Conservation (phyloP, 2,329 filamentous ascomycete genomes). For the Remersonia thermophila region DNA sequence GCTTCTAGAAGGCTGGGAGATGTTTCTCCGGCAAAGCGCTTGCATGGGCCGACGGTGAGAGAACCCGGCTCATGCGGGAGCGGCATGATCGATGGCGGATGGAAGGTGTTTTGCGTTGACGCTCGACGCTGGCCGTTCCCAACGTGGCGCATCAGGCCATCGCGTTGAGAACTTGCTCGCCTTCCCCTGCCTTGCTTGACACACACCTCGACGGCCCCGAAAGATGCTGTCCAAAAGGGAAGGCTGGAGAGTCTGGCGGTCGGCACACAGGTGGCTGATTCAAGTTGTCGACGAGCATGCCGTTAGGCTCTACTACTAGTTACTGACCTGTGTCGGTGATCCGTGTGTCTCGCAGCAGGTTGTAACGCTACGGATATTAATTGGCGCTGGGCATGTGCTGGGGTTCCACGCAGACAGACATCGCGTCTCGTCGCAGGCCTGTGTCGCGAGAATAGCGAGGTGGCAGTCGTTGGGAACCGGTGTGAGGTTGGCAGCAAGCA, state of each 20-base stretch:
- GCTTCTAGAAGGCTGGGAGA: conserved; percentile 7
- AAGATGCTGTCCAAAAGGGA: too few species aligned
- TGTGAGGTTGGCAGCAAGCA: too few species aligned
- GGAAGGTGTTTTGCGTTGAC: conserved; percentile 6
- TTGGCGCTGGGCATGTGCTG: conserved; percentile 8
- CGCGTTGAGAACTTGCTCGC: not conserved
- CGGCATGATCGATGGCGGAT: conserved; percentile 10
- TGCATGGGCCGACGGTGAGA: conserved; percentile 7
- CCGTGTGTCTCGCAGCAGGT: conserved; percentile 3
- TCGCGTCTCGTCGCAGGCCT: not conserved
- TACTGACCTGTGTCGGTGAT: not conserved
- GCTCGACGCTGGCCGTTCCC: conserved; percentile 3
- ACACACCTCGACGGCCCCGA: too few species aligned
- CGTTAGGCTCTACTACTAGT: not conserved
- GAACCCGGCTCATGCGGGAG: conserved; percentile 15
- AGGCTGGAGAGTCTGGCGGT: too few species aligned
- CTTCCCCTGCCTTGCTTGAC: too few species aligned
- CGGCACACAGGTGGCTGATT: conserved; percentile 2
- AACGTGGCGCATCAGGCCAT: not conserved
- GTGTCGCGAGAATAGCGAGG: not conserved
- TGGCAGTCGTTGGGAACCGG: too few species aligned
- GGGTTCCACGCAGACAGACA: not conserved
- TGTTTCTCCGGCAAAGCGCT: conserved; percentile 7
- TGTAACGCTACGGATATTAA: conserved; percentile 7
- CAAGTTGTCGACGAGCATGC: conserved; percentile 1